phyloP scores from a whole-genome alignment of 768 basidiomycete species.

The Macrolepiota dolichaula region DNA sequence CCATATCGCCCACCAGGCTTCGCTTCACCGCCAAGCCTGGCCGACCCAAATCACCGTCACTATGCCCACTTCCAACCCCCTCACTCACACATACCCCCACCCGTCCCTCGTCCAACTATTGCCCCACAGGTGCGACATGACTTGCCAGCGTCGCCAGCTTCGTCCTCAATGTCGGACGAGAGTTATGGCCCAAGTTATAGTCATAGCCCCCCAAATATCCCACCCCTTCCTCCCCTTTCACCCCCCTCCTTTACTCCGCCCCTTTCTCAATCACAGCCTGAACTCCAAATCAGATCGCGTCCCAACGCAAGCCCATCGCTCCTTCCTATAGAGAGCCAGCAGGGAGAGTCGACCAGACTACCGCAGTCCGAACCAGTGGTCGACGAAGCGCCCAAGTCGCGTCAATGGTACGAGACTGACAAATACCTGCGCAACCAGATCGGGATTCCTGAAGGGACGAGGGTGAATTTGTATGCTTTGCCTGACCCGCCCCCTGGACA shows the following conservation, averaged over 20 bases:
- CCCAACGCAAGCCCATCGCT: not conserved
- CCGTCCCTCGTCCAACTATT: not conserved
- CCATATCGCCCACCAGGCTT: conserved; percentile 3
- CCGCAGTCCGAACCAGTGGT: not conserved
- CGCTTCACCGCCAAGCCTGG: not conserved
- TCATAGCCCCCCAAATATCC: not conserved
- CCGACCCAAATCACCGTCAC: not conserved
- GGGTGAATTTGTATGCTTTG: conserved; percentile 33
- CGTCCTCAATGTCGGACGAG: not conserved
- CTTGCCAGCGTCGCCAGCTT: not conserved
- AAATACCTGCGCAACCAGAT: conserved; percentile 42
- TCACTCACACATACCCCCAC: not conserved
- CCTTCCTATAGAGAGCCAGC: not conserved
- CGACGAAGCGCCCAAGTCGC: conserved; percentile 11
- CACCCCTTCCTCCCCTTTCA: not conserved
- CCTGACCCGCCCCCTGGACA: conserved; percentile 36
- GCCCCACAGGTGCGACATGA: not conserved
- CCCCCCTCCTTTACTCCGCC: not conserved
- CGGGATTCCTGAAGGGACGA: conserved; percentile 24
- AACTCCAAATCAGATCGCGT: not conserved
- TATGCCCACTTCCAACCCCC: not conserved
- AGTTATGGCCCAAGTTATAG: not conserved
- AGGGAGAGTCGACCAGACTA: not conserved
- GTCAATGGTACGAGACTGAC: conserved; percentile 30
- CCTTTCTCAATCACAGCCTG: not conserved